Base-by-base conservation (phyloP, 2,329 filamentous ascomycete species). In the Triangularia setosa region DNA sequence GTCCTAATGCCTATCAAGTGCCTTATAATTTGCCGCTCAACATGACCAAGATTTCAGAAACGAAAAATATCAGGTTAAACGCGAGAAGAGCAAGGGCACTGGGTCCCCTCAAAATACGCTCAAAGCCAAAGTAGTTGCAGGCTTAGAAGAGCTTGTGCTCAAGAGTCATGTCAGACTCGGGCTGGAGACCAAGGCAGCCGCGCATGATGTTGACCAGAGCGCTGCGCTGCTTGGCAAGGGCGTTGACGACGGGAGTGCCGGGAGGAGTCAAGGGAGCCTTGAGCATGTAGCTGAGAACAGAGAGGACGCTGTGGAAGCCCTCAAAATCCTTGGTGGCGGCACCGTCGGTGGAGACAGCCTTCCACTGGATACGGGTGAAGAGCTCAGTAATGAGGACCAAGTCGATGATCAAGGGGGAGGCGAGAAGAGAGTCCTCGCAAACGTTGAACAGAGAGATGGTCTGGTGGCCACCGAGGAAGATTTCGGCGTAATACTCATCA, bases 401-500 rank as follows among this genome's bases (percentile, higher is more conserved):
- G 77, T 99, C 95, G 74, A 99, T 97, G 84, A 99, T 99, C 75
- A 99, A 83, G 33, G 95, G 95, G 58, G 94, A 96, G 11, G 95
- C 95, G 70, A 99, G 85, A 60, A 99, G 89, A 54, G 95, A 98
- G 80, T 99, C 95, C 81, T 99, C 95, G 82, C 95, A 99, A 72
- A 98, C 93, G 79, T 99, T 99, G 88, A 97, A 97, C 77, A 99
- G 84, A 73, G 87, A 90, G 77, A 99, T 99, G 72, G 93, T 98
- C 84, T 99, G 95, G 81, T 98, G 95, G 52, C 95, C 95, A 70
- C 95, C 95, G 80, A 98, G 86, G 86, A 99, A 99, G 80, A 99
- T 98, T 84, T 99, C 94, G 63, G 93, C 95, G 72, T 97, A 97
- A 86, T 99, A 99, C 84, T 99, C 95, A 75, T 99, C 95, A 62